Percentiles rank a stretch among this genome's conserved stretches.
Conservation (phyloP, 148 eudicot genomes). For the Vaccinium macrocarpon region DNA sequence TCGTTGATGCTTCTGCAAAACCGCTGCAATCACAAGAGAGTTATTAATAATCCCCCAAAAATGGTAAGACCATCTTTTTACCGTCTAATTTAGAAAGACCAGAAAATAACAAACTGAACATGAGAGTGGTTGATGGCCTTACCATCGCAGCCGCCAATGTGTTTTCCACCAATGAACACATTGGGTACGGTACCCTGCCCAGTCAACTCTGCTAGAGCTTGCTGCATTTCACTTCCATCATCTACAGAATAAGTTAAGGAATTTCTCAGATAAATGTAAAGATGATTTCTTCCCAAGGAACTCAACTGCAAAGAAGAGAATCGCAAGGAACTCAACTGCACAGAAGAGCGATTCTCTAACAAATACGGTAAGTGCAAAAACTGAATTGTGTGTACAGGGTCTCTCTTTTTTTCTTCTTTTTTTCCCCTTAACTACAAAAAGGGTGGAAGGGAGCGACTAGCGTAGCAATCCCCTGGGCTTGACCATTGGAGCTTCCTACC, state of each 20-base stretch:
- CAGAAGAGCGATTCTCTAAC: no score
- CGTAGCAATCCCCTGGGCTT: no score
- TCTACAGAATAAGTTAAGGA: slow-evolving; percentile 28
- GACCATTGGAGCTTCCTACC: no score
- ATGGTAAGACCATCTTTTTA: background rate
- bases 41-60: background rate
- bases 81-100: background rate
- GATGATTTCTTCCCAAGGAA: background rate
- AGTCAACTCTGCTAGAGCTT: slow-evolving; percentile 70
- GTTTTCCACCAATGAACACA: slow-evolving; percentile 77
- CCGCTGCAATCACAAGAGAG: slow-evolving; percentile 38
- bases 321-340: no score
- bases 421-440: no score
- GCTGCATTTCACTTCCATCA: slow-evolving; percentile 68
- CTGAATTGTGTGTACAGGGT: no score
- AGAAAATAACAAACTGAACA: background rate
- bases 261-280: background rate
- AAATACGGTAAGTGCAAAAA: no score
- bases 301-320: background rate
- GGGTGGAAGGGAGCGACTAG: no score
- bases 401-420: no score
- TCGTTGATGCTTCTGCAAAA: slow-evolving; percentile 40
- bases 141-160: slow-evolving; percentile 73
- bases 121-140: slow-evolving; percentile 18
- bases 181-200: slow-evolving; percentile 84